Evolutionary conservation across 352 stramenopile species (phyloP).

Genomic region (Globisporangium recalcitrans): DNA sequence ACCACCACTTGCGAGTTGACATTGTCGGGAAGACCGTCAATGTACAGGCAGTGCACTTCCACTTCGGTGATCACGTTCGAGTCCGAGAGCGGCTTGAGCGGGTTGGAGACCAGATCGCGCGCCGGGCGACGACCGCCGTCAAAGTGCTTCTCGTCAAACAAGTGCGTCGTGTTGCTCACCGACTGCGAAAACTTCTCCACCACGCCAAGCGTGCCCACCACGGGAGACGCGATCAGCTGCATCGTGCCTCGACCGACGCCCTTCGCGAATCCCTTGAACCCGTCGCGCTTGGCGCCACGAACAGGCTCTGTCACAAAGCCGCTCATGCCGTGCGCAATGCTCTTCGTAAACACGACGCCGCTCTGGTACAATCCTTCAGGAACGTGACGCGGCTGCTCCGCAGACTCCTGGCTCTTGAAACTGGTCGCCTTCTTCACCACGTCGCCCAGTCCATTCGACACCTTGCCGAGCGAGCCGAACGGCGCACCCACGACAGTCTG

Average conservation of each 20-base stretch:
- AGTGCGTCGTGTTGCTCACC: conserved; percentile 81
- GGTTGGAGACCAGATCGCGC: conserved; percentile 47
- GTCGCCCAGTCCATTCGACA: conserved; percentile 80
- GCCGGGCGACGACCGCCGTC: conserved; percentile 71
- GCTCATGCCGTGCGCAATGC: conserved; percentile 62
- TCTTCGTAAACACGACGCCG: conserved; percentile 74
- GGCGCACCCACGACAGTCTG: conserved; percentile 80
- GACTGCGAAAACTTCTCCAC: conserved; percentile 84
- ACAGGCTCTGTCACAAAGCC: conserved; percentile 83
- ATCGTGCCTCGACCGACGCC: conserved; percentile 73
- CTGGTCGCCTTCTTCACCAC: conserved; percentile 80
- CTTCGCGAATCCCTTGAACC: conserved; percentile 81
- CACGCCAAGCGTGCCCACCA: conserved; percentile 75
- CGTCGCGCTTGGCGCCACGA: conserved; percentile 61
- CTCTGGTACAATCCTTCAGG: conserved; percentile 70
- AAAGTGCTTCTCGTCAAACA: conserved; percentile 78
- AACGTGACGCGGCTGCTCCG: conserved; percentile 64
- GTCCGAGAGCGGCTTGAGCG: conserved; percentile 70
- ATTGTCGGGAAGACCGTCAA: conserved; percentile 64
- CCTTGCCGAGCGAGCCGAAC: conserved; percentile 70
- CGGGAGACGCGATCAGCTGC: conserved; percentile 71
- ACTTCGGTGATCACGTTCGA: conserved; percentile 86
- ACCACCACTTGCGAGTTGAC: conserved; percentile 69
- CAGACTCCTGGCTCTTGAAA: conserved; percentile 78
- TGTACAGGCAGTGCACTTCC: conserved; percentile 68